Base-by-base conservation (phyloP, 345 rosid species). In the Pistacia vera region DNA sequence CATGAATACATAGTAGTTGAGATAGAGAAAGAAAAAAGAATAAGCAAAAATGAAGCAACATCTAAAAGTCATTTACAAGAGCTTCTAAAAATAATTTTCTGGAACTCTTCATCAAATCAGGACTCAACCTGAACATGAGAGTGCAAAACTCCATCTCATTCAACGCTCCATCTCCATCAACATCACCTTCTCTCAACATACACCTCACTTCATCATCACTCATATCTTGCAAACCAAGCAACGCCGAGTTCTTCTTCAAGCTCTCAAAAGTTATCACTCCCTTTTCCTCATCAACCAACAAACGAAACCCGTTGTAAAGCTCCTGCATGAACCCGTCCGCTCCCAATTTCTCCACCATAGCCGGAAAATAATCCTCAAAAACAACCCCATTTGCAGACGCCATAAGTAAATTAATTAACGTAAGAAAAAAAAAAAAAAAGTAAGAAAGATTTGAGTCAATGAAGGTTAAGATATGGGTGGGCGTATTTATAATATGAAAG, bases 81-180 rank as follows among this genome's bases (percentile, higher is more conserved):
- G 88, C 83, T 57, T 86, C 85, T 54, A 79, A 62, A 66, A 90
- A 66, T 83, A 74, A 79, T 8, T 77, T 60, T 16, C 71, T 77
- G 1, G 90, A 86, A 51, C 59, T 58, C 20, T 49, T 78, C 91
- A 88, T 88, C 80, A 88, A 74, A 0, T 61, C 87, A 66, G 93
- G 93, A 54, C 93, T 90, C 57, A 90, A 56, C 83, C 93, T 86
- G 67, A 85, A 88, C 93, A 90, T 90, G 16, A 90, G 78, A 49
- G 88, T 83, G 52, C 88, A 90, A 56, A 90, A 90, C 77, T 90
- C 91, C 87, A 80, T 79, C 66, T 82, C 85, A 63, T 80, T 79
- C 78, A 88, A 11, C 14, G 82, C 86, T 0, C 91, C 91, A 70
- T 90, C 93, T 0, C 91, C 93, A 62, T 90, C 86, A 12, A 85